These are phyloP conservation scores for Saccharomycopsis capsularis DNA, from an alignment of 805 yeast species.

Conservation along the genomic window DNA sequence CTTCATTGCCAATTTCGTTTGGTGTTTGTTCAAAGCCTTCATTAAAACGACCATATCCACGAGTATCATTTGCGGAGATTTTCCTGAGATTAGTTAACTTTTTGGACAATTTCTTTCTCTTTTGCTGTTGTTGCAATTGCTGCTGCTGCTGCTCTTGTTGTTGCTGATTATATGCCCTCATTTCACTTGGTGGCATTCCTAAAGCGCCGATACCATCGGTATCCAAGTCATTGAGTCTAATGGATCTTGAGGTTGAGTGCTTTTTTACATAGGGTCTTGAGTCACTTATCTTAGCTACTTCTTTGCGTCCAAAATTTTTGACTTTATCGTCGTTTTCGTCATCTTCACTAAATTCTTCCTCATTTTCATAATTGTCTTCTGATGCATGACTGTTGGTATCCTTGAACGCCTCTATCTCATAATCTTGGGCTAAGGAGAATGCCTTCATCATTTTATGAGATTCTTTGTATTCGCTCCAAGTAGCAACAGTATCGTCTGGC, in stretches of 20 bases:
- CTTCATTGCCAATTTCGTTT: conserved; percentile 1
- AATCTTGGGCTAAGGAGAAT: conserved; percentile 36
- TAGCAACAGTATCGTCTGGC: conserved; percentile 85
- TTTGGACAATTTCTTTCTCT: conserved; percentile 4
- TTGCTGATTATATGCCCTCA: neutral
- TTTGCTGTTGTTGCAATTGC: conserved; percentile 2
- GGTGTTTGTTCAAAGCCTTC: neutral
- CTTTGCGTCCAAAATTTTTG: neutral
- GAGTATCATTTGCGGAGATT: neutral
- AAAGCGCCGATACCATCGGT: conserved; percentile 10
- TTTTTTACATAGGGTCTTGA: conserved; percentile 13
- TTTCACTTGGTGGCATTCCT: conserved; percentile 21
- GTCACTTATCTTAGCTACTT: too few relatives aligned
- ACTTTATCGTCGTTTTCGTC: neutral
- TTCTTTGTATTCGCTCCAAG: conserved; percentile 85
- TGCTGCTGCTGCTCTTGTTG: conserved; percentile 7
- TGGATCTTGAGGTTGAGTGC: conserved; percentile 15
- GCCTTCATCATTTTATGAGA: conserved; percentile 54
- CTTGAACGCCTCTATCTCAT: conserved; percentile 22
- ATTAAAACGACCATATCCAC: neutral
- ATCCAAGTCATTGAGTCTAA: conserved; percentile 15
- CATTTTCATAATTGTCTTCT: neutral
- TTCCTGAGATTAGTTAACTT: conserved; percentile 6
- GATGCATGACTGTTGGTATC: conserved; percentile 5
- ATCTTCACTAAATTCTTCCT: conserved; percentile 8